Conservation (phyloP, 371 early-diverging fungal species). For the Batrachochytrium dendrobatidis region DNA sequence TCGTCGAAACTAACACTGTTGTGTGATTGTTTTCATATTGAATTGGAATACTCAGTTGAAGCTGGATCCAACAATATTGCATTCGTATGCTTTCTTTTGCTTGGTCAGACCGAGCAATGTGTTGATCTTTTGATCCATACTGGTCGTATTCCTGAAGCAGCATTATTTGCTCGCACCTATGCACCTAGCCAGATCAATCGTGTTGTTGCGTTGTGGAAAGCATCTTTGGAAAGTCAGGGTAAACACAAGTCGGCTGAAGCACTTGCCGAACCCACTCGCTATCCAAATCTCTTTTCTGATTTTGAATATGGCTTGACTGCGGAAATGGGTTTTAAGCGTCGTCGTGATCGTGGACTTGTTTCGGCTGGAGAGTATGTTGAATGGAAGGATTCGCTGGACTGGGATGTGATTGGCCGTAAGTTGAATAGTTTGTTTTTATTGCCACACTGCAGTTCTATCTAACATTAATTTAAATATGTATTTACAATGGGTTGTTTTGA, state of each 20-base stretch:
- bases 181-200: slow-evolving; percentile 67
- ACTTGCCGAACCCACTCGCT: slow-evolving; percentile 75
- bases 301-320: slow-evolving; percentile 46
- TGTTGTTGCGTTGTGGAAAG: slow-evolving; percentile 75
- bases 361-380: slow-evolving; percentile 45
- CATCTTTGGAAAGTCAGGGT: slow-evolving; percentile 52
- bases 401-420: slow-evolving; percentile 48
- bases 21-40: not conserved
- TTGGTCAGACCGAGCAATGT: slow-evolving; percentile 66
- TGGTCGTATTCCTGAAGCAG: slow-evolving; percentile 92
- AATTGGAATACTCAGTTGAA: slow-evolving; percentile 26
- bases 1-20: not conserved
- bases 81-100: slow-evolving; percentile 69
- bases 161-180: slow-evolving; percentile 87
- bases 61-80: slow-evolving; percentile 85
- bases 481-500: not conserved
- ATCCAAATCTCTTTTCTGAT: slow-evolving; percentile 82
- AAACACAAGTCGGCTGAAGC: slow-evolving; percentile 82
- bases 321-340: slow-evolving; percentile 41
- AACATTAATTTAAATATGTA: no score
- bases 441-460: not conserved
- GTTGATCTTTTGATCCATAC: slow-evolving; percentile 76
- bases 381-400: slow-evolving; percentile 47
- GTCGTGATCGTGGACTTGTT: slow-evolving; percentile 24
- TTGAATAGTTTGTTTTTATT: not conserved